phyloP scores from a whole-genome alignment of 371 early-diverging fungal species.

The Smittium mucronatum region DNA sequence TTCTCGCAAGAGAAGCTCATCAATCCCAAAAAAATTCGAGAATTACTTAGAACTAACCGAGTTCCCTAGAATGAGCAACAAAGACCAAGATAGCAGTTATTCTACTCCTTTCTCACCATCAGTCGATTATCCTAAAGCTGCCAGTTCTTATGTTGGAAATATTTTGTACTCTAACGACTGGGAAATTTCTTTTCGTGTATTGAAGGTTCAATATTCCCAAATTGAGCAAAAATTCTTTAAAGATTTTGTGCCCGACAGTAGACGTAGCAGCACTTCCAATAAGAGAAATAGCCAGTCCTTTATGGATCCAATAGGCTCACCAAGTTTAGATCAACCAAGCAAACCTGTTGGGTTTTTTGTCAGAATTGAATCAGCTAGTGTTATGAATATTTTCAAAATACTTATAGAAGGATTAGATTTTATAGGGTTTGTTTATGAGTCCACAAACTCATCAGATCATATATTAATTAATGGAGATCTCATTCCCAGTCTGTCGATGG shows the following conservation, averaged over 20 bases:
- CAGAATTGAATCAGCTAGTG: slow-evolving; percentile 28
- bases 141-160: slow-evolving; percentile 22
- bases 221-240: neutral
- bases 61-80: neutral
- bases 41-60: neutral
- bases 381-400: neutral
- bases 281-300: neutral
- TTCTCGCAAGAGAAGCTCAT: neutral
- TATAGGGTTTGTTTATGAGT: neutral
- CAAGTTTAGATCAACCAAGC: neutral
- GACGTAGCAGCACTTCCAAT: slow-evolving; percentile 7
- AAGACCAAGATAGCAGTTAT: neutral
- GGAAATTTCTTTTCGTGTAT: slow-evolving; percentile 25
- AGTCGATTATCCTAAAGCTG: slow-evolving; percentile 18
- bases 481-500: slow-evolving; percentile 22
- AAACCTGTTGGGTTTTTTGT: slow-evolving; percentile 28
- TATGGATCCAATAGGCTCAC: neutral
- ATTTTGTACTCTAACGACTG: slow-evolving; percentile 27
- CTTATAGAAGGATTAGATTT: slow-evolving; percentile 6
- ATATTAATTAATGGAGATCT: slow-evolving; percentile 11
- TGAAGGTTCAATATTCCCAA: slow-evolving; percentile 28
- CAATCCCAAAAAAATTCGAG: neutral
- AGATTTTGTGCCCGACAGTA: neutral
- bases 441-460: neutral
- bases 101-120: neutral